A percentile compares a stretch with the other conserved stretches of the same genome.
Conservation (phyloP, 2,329 filamentous ascomycete genomes). For the Dactylellina parvicollis region DNA sequence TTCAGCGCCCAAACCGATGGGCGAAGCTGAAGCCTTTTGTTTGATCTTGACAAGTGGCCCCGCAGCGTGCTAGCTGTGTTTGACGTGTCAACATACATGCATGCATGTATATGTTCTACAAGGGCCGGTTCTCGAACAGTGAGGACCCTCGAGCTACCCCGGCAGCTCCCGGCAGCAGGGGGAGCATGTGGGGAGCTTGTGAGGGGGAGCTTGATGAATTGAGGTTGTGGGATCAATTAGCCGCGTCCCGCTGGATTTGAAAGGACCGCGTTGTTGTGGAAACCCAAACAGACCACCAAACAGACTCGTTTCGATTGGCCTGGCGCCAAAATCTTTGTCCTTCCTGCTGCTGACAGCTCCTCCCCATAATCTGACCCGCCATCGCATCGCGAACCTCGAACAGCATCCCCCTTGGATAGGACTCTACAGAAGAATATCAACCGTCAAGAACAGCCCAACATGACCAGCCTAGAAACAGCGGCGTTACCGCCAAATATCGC, state of each 20-base stretch:
- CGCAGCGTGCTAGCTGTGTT: not conserved
- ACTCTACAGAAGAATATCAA: not conserved
- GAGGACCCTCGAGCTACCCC: not conserved
- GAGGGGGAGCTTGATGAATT: not conserved
- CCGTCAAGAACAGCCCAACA: not conserved
- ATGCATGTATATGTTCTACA: not conserved
- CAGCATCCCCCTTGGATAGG: not conserved
- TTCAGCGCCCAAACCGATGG: not conserved
- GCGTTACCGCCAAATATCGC: conserved; percentile 65
- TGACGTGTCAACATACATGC: not conserved
- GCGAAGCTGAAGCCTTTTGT: not conserved
- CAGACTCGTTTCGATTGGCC: too few relatives aligned
- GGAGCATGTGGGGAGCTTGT: not conserved
- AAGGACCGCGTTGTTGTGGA: conserved; percentile 36
- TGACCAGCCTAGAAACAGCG: conserved; percentile 50
- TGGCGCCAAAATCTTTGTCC: too few relatives aligned
- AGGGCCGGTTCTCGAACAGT: not conserved
- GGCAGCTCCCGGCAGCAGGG: not conserved
- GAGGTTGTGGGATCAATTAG: not conserved
- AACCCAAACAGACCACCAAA: conserved; percentile 17
- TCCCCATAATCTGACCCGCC: not conserved
- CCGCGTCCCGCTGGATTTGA: conserved; percentile 9
- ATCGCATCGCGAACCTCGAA: not conserved
- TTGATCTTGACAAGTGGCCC: not conserved
- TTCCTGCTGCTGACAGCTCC: not conserved